Evolutionary conservation across 306 rosid genomes (phyloP).

Genomic region (Canavalia gladiata): DNA sequence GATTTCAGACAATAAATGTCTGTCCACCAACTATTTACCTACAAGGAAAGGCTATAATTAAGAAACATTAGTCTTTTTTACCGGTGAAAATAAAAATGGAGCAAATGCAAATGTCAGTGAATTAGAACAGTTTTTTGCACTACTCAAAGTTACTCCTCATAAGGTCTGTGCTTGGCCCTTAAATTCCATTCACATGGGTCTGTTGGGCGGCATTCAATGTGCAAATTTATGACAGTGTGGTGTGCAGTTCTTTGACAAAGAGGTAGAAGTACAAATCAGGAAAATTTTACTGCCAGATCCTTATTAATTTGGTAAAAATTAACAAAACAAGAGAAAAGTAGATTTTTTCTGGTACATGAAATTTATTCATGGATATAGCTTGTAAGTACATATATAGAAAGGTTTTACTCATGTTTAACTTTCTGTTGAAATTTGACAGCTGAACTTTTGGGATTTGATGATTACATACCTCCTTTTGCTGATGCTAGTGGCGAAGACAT

Average conservation of each 20-base stretch:
- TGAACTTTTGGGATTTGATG: slow-evolving; percentile 67
- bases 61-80: neutral
- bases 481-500: slow-evolving; percentile 65
- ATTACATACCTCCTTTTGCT: slow-evolving; percentile 64
- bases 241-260: slow-evolving; percentile 18
- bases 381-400: slow-evolving; percentile 5
- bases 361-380: slow-evolving; percentile 3
- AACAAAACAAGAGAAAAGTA: neutral
- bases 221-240: slow-evolving; percentile 39
- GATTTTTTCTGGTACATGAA: neutral
- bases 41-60: slow-evolving; percentile 6
- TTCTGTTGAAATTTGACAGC: slow-evolving; percentile 54
- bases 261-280: neutral
- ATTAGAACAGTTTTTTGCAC: neutral
- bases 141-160: neutral
- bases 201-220: slow-evolving; percentile 46
- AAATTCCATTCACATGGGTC: slow-evolving; percentile 54
- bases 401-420: slow-evolving; percentile 17
- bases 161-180: slow-evolving; percentile 27
- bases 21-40: neutral
- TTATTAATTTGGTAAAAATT: slow-evolving; percentile 37
- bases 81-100: slow-evolving; percentile 3
- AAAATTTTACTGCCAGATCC: slow-evolving; percentile 39
- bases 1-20: neutral
- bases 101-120: slow-evolving; percentile 24